Base-by-base conservation (phyloP, 1,139 yeast species). In the Nematodospora anomalae region DNA sequence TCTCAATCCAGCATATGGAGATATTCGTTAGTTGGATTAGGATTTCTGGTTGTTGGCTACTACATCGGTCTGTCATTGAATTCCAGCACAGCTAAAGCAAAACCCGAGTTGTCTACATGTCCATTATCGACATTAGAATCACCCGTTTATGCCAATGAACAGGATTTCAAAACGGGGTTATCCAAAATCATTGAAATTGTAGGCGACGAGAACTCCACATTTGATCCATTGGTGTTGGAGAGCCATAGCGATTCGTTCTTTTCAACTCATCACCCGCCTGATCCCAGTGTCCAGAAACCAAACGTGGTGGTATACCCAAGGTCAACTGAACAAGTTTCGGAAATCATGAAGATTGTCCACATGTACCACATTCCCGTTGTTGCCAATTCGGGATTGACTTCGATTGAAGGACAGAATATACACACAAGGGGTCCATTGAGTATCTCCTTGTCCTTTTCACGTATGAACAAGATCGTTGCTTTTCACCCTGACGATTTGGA, bases 381-480 rank as follows among this genome's bases (percentile, higher is more conserved):
- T 16, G 88, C 95, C 6, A 80, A 73, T 51, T 79, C 88, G 1
- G 95, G 95, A 0, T 83, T 89, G 42, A 85, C 95, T 0, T 83
- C 94, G 0, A 64, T 86, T 23, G 95, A 86, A 60, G 95, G 95
- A 8, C 90, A 85, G 42, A 82, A 76, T 52, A 79, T 83, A 54
- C 87, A 89, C 28, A 80, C 88, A 0, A 65, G 87, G 41, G 77
- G 79, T 1, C 72, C 72, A 6, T 44, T 57, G 36, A 61, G 70
- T 41, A 56, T 70, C 18, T 58, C 74, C 4, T 42, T 69, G 16
- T 62, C 71, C 7, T 68, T 70, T 43, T 51, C 56, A 12, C 50
- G 61, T 29, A 54, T 71, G 63, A 61, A 67, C 45, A 38, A 60
- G 18, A 53, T 70, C 11, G 26, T 70, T 23, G 61, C 48, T 21